Conservation (phyloP, 208 protist species). For the Herpetomonas tarakana region DNA sequence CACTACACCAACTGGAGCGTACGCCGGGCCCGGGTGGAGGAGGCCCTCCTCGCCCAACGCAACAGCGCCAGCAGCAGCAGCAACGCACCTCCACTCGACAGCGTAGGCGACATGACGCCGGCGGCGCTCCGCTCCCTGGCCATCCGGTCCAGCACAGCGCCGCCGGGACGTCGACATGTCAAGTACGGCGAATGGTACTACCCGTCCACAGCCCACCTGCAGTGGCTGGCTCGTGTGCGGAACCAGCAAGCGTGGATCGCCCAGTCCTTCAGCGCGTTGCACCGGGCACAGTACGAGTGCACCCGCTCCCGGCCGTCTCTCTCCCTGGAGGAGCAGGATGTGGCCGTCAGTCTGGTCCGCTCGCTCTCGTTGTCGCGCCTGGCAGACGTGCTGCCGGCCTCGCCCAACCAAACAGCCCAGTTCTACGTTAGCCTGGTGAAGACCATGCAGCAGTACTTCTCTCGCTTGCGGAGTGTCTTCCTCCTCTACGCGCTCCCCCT, state of each 20-base stretch:
- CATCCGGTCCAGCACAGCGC: not conserved
- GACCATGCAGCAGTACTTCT: constrained; percentile 45
- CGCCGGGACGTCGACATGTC: constrained; percentile 19
- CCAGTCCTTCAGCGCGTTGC: constrained; percentile 65
- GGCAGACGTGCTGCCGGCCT: constrained; percentile 48
- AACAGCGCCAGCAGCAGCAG: not conserved
- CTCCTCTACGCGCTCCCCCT: constrained; percentile 33
- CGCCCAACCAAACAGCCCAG: constrained; percentile 20
- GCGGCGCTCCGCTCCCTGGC: not conserved
- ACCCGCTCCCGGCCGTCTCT: constrained; percentile 17
- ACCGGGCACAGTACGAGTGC: constrained; percentile 42
- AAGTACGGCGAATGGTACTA: constrained; percentile 54
- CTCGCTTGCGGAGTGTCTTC: constrained; percentile 48
- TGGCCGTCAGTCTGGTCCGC: constrained; percentile 29
- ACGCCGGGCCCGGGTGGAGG: constrained; percentile 30
- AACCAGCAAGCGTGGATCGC: constrained; percentile 72
- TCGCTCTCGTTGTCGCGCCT: constrained; percentile 44
- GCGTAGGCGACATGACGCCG: too few species aligned
- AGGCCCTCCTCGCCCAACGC: constrained; percentile 1
- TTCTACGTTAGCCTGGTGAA: constrained; percentile 52
- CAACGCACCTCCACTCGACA: too few species aligned
- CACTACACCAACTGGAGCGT: constrained; percentile 75
- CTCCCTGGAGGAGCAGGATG: constrained; percentile 51
- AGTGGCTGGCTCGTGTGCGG: constrained; percentile 41
- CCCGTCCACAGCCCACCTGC: constrained; percentile 48